Evolutionary conservation across 2,329 filamentous ascomycete genomes (phyloP).

Genomic region (Alternaria atra): DNA sequence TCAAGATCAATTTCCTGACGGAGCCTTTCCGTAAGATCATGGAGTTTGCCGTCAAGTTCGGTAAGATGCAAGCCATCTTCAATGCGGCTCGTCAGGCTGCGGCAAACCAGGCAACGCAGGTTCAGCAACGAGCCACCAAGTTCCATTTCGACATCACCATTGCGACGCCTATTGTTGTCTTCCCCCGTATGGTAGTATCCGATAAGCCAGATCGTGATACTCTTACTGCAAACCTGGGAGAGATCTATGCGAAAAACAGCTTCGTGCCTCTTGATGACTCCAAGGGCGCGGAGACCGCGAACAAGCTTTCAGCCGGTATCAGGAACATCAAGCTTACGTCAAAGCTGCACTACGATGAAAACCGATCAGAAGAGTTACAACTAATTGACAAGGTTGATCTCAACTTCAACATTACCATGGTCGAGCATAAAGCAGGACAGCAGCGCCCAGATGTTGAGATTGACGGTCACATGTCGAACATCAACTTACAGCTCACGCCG

Average conservation of each 20-base stretch:
- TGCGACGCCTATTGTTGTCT: conserved; percentile 95
- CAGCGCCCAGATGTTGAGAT: conserved; percentile 92
- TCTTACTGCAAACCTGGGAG: conserved; percentile 91
- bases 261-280: conserved; percentile 87
- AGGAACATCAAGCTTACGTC: conserved; percentile 92
- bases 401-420: conserved; percentile 89
- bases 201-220: conserved; percentile 78
- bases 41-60: conserved; percentile 97
- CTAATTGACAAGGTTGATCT: conserved; percentile 98
- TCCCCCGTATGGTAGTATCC: conserved; percentile 79
- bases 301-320: conserved; percentile 90
- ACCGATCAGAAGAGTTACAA: conserved; percentile 83
- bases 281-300: conserved; percentile 76
- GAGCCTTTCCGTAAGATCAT: conserved; percentile 99
- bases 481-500: conserved; percentile 89
- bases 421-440: conserved; percentile 79
- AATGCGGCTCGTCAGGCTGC: conserved; percentile 96
- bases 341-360: conserved; percentile 80
- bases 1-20: conserved; percentile 96
- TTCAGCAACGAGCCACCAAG: conserved; percentile 88
- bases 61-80: conserved; percentile 99
- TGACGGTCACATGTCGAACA: conserved; percentile 88
- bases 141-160: conserved; percentile 94
- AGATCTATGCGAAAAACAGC: conserved; percentile 95
- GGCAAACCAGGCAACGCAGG: conserved; percentile 88